Base-by-base conservation (phyloP, 2,329 filamentous ascomycete genomes). In the Pestalotiopsis sp. region DNA sequence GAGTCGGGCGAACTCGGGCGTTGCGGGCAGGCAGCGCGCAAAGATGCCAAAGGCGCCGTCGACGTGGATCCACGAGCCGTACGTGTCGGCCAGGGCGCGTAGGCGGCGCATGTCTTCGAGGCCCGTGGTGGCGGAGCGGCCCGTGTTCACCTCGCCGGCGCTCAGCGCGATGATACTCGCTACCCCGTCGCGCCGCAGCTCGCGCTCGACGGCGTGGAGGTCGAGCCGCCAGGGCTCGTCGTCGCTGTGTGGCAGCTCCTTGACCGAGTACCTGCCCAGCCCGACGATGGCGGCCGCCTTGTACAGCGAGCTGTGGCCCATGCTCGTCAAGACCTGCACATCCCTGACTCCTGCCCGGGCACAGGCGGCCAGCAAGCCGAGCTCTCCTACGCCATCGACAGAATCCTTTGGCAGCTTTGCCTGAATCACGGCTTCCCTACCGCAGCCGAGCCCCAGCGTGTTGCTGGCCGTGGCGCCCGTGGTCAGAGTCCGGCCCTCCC, bases 11-110 rank as follows among this genome's bases (percentile, higher is more conserved):
- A 92, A 94, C 68, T 91, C 86, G 1, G 84, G 77, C 11, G 77
- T 83, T 0, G 84, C 77, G 0, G 88, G 85, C 1, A 98, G 84
- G 0, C 90, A 78, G 14, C 94, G 87, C 0, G 88, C 92, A 76
- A 97, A 94, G 13, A 97, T 87, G 0, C 95, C 95, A 77, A 98
- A 97, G 0, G 95, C 95, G 59, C 92, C 95, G 75, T 98, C 95
- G 7, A 95, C 90, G 78, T 98, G 95, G 52, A 98, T 85, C 95
- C 95, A 98, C 0, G 93, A 91, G 1, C 87, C 86, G 72, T 95
- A 90, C 72, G 85, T 82, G 73, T 96, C 91, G 58, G 93, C 94
- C 52, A 97, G 77, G 4, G 83, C 80, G 69, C 95, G 87, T 49
- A 98, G 80, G 67, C 83, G 83, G 67, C 80, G 77, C 83, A 91